Conservation (phyloP, 2,329 filamentous ascomycete genomes). For the Didymella pomorum region DNA sequence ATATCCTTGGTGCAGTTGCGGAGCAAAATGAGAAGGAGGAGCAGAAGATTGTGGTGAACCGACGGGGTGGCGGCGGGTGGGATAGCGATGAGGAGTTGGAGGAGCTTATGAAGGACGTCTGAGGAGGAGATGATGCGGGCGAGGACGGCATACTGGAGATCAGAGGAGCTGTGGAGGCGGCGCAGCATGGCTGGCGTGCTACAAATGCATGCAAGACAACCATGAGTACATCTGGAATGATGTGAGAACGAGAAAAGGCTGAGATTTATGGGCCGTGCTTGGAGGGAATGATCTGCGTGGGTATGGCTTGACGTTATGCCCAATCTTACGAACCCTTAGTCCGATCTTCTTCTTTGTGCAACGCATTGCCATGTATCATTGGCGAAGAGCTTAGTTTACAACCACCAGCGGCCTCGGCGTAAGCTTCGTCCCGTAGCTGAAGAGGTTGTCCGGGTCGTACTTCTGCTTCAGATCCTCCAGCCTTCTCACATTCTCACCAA, state of each 20-base stretch:
- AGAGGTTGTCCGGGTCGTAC: constrained; percentile 47
- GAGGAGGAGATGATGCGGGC: too few relatives aligned
- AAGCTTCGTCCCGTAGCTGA: constrained; percentile 39
- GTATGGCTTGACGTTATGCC: neutral
- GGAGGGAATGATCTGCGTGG: neutral
- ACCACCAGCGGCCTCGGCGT: constrained; percentile 32
- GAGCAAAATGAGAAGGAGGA: constrained; percentile 71
- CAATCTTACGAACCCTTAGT: neutral
- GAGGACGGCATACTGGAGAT: neutral
- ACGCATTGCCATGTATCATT: neutral
- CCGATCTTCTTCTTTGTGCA: neutral
- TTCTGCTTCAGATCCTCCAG: constrained; percentile 46
- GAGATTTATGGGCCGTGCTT: too few relatives aligned
- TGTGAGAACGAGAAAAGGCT: too few relatives aligned
- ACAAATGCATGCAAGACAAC: neutral
- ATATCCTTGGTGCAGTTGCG: constrained; percentile 82
- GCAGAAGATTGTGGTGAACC: constrained; percentile 81
- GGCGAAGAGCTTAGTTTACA: constrained; percentile 21
- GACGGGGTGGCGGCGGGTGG: constrained; percentile 79
- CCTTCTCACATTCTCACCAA: constrained; percentile 44
- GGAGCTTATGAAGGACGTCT: constrained; percentile 51
- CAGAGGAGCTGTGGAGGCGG: neutral
- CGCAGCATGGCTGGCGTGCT: neutral
- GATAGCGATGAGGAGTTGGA: constrained; percentile 83
- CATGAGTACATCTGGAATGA: too few relatives aligned